Evolutionary conservation across 2,329 filamentous ascomycete genomes (phyloP).

Genomic region (Pezicula rhizophila): DNA sequence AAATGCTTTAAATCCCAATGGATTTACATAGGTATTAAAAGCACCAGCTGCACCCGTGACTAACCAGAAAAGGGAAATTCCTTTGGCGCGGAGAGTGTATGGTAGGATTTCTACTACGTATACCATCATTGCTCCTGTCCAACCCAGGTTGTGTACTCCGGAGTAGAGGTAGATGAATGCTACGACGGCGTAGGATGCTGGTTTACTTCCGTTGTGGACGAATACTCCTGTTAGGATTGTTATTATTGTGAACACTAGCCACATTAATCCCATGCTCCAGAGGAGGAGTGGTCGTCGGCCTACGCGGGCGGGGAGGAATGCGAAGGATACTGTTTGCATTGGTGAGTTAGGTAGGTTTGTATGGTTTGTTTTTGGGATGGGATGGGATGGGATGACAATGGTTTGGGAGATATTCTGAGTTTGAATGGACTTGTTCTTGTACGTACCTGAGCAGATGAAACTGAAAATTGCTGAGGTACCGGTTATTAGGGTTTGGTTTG

Average conservation of each 20-base stretch:
- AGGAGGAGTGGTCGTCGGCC: conserved; percentile 16
- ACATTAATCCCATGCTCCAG: conserved; percentile 16
- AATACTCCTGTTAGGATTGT: conserved; percentile 16
- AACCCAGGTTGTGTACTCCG: conserved; percentile 44
- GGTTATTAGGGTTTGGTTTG: conserved; percentile 18
- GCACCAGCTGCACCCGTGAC: conserved; percentile 28
- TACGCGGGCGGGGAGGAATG: conserved; percentile 32
- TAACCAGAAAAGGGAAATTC: conserved; percentile 36
- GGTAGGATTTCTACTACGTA: conserved; percentile 38
- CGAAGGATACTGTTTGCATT: conserved; percentile 39
- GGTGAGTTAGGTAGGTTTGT: too few relatives aligned
- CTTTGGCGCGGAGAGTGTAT: conserved; percentile 31
- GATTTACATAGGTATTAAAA: conserved; percentile 31
- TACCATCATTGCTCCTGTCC: conserved; percentile 42
- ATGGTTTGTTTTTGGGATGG: too few relatives aligned
- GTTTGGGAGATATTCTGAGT: too few relatives aligned
- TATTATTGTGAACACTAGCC: conserved; percentile 28
- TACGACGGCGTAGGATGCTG: conserved; percentile 27
- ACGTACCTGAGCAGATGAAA: conserved; percentile 7
- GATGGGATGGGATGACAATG: too few relatives aligned
- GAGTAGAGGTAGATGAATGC: conserved; percentile 37
- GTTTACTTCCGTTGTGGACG: conserved; percentile 9
- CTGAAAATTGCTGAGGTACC: conserved; percentile 23
- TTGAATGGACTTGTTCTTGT: too few relatives aligned
- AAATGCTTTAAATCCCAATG: conserved; percentile 38